Conservation (phyloP, 805 yeast species). For the Helenozyma baotianmanensis region DNA sequence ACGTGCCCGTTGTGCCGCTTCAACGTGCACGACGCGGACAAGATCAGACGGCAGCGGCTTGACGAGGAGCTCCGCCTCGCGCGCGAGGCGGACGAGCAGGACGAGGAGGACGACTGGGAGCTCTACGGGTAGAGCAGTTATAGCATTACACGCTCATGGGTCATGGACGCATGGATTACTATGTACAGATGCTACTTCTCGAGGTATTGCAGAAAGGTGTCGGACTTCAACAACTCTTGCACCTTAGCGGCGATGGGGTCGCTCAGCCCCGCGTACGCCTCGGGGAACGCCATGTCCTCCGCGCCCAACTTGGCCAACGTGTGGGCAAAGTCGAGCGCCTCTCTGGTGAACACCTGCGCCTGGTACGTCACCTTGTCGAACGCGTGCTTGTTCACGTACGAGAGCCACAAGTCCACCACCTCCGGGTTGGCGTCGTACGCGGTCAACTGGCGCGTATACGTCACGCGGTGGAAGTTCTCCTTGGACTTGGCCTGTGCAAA, state of each 20-base stretch:
- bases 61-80: constrained; percentile 31
- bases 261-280: constrained; percentile 24
- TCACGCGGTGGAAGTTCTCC: constrained; percentile 88
- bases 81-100: constrained; percentile 46
- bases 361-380: constrained; percentile 80
- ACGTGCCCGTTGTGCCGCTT: constrained; percentile 87
- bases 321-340: constrained; percentile 29
- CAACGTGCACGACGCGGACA: constrained; percentile 48
- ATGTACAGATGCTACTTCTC: no score
- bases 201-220: constrained; percentile 61
- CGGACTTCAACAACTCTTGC: constrained; percentile 63
- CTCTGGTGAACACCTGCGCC: constrained; percentile 53
- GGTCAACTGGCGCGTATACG: constrained; percentile 67
- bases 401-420: constrained; percentile 74
- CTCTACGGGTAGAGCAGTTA: constrained; percentile 77
- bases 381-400: constrained; percentile 72
- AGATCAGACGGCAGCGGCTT: constrained; percentile 25
- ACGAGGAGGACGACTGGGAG: constrained; percentile 58
- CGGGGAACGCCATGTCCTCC: constrained; percentile 28
- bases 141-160: no score
- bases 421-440: constrained; percentile 86
- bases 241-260: constrained; percentile 63
- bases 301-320: constrained; percentile 31
- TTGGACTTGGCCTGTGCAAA: constrained; percentile 92
- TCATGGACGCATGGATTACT: constrained; percentile 4